Conservation (phyloP, 2,329 filamentous ascomycete genomes). For the Monilinia vaccinii-corymbosi region DNA sequence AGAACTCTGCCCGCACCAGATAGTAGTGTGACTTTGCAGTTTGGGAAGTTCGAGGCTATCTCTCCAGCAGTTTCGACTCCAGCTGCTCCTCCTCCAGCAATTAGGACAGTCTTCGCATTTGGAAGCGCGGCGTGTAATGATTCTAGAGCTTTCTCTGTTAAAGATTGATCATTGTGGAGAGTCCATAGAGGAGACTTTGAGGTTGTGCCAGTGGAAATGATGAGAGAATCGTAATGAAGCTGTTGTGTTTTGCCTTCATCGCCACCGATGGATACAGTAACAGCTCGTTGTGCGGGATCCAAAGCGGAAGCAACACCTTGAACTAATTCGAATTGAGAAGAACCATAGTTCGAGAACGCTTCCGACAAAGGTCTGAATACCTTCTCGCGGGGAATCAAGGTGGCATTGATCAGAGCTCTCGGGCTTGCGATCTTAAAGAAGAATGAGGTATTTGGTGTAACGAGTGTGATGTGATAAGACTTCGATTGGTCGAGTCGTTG, state of each 20-base stretch:
- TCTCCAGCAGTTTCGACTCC: conserved; percentile 41
- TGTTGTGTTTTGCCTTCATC: conserved; percentile 12
- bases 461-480: conserved; percentile 35
- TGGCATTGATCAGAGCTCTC: conserved; percentile 38
- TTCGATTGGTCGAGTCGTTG: conserved; percentile 21
- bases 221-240: conserved; percentile 35
- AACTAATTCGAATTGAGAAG: conserved; percentile 33
- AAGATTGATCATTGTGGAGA: conserved; percentile 30
- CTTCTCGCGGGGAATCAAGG: conserved; percentile 36
- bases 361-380: conserved; percentile 35
- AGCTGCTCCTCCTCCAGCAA: conserved; percentile 37
- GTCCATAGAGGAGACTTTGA: conserved; percentile 37
- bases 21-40: conserved; percentile 38
- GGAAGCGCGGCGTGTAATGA: conserved; percentile 34
- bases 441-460: conserved; percentile 35
- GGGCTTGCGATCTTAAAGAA: conserved; percentile 38
- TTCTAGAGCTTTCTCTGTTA: conserved; percentile 31
- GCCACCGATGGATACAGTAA: conserved; percentile 24
- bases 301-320: conserved; percentile 33
- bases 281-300: conserved; percentile 29
- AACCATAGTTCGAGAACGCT: conserved; percentile 34
- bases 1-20: conserved; percentile 34
- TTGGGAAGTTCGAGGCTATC: conserved; percentile 32
- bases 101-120: conserved; percentile 35
- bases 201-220: conserved; percentile 41